Evolutionary conservation across 2,329 filamentous ascomycete species (phyloP), one percentile per base, ranked within the genome.

Genomic region (Dothideomycetes sp.): DNA sequence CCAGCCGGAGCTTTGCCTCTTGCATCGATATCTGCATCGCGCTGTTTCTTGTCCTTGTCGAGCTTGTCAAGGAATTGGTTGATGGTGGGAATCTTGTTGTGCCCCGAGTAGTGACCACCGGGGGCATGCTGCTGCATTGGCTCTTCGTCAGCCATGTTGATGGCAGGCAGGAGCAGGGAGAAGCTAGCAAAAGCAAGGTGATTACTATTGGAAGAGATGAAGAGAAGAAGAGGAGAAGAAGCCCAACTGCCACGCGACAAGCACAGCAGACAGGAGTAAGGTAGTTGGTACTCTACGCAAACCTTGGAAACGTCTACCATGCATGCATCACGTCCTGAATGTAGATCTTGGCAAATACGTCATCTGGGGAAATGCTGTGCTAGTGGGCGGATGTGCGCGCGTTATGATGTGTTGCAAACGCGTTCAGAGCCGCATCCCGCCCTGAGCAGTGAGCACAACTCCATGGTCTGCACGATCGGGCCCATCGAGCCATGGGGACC

Each of bases 21-120:
- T 74, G n/a, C 64, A 34, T 93, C 82, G 45, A 94, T 78, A 47
- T 73, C 65, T 41, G 71, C 70, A 60, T 94, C 84, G 49, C 86
- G 74, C 7, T 80, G 65, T 51, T 73, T 77, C 66, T 94, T 94
- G 49, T 93, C 79, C 38, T 63, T 68, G 59, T 94, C 88, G 27
- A 95, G 70, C 47, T 74, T 74, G 38, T 84, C 73, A 49, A 94
- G 72, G 49, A 94, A 93, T 58, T 89, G 75, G 55, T 81, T 79
- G 49, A 95, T 82, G 41, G 86, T 94, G 5, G 89, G 89, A 38
- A 96, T 78, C 17, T 84, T 83, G 59, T 94, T 94, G 43, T 62
- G 63, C 37, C 81, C 86, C 19, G 84, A 89, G 68, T 93, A 95
- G 57, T 87, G 81, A 52, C 64, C 66, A 4, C 83, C 78, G 15